phyloP scores from a whole-genome alignment of 1,284 basidiomycete genomes.

The Coniferiporia sulphurascens region DNA sequence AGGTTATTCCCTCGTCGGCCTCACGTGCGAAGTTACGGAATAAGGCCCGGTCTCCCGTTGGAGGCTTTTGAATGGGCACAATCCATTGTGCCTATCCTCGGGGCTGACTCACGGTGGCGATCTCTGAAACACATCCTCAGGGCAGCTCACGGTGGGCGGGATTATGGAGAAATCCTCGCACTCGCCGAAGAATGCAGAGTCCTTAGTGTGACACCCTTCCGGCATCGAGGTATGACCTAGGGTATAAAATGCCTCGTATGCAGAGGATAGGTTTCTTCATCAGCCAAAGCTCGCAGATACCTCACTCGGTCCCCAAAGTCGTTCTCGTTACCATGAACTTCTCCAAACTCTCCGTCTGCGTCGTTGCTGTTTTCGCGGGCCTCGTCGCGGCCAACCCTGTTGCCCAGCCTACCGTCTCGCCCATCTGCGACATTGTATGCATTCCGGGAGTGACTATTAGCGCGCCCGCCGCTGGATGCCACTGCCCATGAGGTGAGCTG shows the following conservation, averaged over 20 bases:
- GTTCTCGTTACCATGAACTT: constrained; percentile 9
- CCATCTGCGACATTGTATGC: constrained; percentile 7
- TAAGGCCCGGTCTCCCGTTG: too few species aligned
- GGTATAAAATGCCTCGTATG: not conserved
- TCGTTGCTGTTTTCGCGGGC: constrained; percentile 2
- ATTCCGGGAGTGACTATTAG: not conserved
- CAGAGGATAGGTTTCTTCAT: not conserved
- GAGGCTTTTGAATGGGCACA: not conserved
- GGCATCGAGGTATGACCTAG: not conserved
- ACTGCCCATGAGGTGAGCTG: constrained; percentile 13
- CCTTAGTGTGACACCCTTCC: not conserved
- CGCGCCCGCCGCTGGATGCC: constrained; percentile 4
- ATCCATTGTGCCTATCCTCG: not conserved
- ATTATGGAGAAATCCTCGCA: not conserved
- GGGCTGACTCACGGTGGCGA: not conserved
- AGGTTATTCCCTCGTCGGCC: too few species aligned
- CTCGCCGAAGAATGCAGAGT: not conserved
- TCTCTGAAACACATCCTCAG: not conserved
- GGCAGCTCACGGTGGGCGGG: not conserved
- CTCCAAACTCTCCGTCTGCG: constrained; percentile 4
- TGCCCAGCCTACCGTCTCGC: not conserved
- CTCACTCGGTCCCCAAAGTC: not conserved
- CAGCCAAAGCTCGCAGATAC: not conserved
- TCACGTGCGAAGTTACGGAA: not conserved
- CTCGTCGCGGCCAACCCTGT: constrained; percentile 6